Percentiles rank a stretch among this genome's conserved stretches.
phyloP scores from a whole-genome alignment of 129 eudicot genomes.

The Smallanthus sonchifolius region DNA sequence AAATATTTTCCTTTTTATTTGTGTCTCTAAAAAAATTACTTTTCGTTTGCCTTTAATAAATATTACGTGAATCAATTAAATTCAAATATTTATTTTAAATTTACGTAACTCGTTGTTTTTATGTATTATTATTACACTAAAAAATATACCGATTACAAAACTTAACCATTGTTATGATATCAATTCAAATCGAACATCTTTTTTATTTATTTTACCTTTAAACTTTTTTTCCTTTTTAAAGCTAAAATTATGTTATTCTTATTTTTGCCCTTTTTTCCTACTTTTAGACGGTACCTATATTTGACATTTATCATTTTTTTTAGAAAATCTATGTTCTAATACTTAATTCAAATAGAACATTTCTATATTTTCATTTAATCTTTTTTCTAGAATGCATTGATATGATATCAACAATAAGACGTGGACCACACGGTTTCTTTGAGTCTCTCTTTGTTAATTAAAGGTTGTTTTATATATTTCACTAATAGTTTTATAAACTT shows the following conservation, averaged over 20 bases:
- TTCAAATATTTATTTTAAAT: too few species aligned
- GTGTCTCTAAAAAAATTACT: too few species aligned
- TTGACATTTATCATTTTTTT: not conserved
- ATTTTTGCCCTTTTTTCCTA: not conserved
- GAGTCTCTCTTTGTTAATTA: not conserved
- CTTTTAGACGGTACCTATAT: not conserved
- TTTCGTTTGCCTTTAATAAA: too few species aligned
- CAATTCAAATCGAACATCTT: not conserved
- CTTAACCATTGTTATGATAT: too few species aligned
- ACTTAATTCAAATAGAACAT: not conserved
- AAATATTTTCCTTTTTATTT: not conserved
- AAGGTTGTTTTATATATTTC: not conserved
- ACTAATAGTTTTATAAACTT: too few species aligned
- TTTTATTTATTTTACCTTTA: not conserved
- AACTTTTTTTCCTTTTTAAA: not conserved
- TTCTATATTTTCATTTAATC: not conserved
- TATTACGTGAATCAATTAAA: too few species aligned
- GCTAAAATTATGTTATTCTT: constrained; percentile 2
- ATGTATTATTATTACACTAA: too few species aligned
- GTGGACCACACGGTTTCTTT: not conserved
- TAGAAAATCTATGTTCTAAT: too few species aligned
- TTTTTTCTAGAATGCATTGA: not conserved
- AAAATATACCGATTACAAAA: too few species aligned
- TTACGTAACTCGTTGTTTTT: too few species aligned
- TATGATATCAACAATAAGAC: not conserved